Evolutionary conservation across 2,329 filamentous ascomycete species (phyloP).

Genomic region (Ramichloridium luteum): DNA sequence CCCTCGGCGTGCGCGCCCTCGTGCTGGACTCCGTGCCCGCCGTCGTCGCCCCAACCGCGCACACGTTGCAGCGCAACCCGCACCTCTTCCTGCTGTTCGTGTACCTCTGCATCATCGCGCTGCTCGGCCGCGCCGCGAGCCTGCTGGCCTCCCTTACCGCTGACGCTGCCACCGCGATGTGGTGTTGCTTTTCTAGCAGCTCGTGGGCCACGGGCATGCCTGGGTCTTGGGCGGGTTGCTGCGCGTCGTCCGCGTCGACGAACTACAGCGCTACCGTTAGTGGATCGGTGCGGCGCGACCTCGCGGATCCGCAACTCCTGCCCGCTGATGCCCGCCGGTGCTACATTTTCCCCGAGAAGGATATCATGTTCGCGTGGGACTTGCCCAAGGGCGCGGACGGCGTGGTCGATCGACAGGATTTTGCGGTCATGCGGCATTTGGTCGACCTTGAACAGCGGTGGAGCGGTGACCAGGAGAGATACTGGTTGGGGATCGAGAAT

Average conservation of each 20-base stretch:
- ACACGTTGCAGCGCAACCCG: constrained; percentile 5
- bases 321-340: constrained; percentile 13
- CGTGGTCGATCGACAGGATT: constrained; percentile 12
- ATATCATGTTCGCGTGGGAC: constrained; percentile 20
- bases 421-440: constrained; percentile 10
- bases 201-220: too few species aligned
- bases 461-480: constrained; percentile 19
- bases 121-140: constrained; percentile 9
- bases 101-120: constrained; percentile 8
- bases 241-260: constrained; percentile 8
- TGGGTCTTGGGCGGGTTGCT: too few species aligned
- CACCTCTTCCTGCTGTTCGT: constrained; percentile 7
- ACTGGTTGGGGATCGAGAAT: constrained; percentile 20
- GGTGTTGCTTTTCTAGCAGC: too few species aligned
- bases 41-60: constrained; percentile 7
- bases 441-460: constrained; percentile 13
- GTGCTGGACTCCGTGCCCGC: constrained; percentile 17
- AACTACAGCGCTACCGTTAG: constrained; percentile 9
- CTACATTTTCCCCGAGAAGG: constrained; percentile 18
- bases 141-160: constrained; percentile 6
- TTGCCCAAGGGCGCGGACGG: constrained; percentile 6
- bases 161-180: constrained; percentile 6
- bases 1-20: constrained; percentile 13
- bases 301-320: constrained; percentile 14
- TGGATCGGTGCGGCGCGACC: constrained; percentile 12